phyloP scores from a whole-genome alignment of 78 protist genomes.

The Dictyostelium firmibasis region DNA sequence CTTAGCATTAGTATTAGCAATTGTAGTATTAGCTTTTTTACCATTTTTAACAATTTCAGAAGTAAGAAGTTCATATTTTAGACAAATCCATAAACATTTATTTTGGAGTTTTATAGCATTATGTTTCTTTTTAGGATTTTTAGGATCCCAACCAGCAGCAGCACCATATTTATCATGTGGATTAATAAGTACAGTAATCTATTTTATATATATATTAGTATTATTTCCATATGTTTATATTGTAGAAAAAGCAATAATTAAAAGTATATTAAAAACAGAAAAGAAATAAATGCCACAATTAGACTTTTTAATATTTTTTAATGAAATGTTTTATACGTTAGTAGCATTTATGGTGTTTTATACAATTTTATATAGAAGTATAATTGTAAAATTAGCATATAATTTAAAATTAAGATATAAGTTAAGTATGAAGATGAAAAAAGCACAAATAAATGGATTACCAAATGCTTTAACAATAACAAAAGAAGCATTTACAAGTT shows the following conservation, averaged over 20 bases:
- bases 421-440: background rate
- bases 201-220: slow-evolving; percentile 28
- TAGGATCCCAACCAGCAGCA: slow-evolving; percentile 37
- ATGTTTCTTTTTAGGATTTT: slow-evolving; percentile 23
- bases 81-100: too few species aligned
- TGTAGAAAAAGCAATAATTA: slow-evolving; percentile 28
- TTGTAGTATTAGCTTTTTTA: too few species aligned
- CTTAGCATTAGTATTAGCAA: too few species aligned
- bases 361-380: background rate
- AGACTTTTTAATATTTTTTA: slow-evolving; percentile 31
- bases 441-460: background rate
- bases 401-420: slow-evolving; percentile 22
- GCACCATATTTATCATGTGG: slow-evolving; percentile 41
- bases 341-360: slow-evolving; percentile 22
- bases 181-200: background rate
- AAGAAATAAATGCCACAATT: slow-evolving; percentile 17
- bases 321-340: slow-evolving; percentile 11
- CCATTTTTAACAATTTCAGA: too few species aligned
- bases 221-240: slow-evolving; percentile 55
- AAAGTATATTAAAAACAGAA: background rate
- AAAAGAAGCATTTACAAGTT: background rate
- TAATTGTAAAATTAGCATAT: slow-evolving; percentile 25
- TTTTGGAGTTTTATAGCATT: slow-evolving; percentile 12
- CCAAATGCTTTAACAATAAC: background rate
- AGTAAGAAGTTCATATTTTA: too few species aligned